These are phyloP conservation scores for Pseudoneurospora amorphoporcata DNA, from an alignment of 495 filamentous ascomycete species.

Conservation along the genomic window DNA sequence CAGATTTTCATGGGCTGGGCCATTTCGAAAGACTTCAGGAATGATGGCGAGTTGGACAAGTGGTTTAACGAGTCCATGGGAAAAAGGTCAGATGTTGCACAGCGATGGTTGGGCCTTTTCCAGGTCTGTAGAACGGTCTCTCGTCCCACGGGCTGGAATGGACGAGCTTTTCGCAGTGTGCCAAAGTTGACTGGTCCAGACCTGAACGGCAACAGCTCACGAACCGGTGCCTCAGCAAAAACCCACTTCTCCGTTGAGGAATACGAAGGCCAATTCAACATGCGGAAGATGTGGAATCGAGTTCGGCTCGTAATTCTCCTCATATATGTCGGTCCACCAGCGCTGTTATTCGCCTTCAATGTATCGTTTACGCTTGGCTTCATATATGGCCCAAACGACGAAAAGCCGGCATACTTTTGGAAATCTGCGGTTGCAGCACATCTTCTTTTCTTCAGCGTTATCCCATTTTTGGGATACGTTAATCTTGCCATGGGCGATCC, in stretches of 20 bases:
- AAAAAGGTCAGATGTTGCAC: neutral
- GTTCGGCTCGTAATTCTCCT: neutral
- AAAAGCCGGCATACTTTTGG: rapidly evolving
- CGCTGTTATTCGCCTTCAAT: neutral
- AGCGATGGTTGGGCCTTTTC: neutral
- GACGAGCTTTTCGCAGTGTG: neutral
- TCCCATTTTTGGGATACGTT: neutral
- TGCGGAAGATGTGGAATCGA: neutral
- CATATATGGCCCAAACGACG: neutral
- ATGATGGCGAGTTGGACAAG: neutral
- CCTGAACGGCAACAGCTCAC: neutral
- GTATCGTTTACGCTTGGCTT: no score
- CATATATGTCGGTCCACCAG: neutral
- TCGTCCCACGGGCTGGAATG: neutral
- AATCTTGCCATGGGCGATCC: neutral
- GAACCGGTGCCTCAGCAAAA: neutral
- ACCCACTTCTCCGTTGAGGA: neutral
- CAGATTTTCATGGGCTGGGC: neutral
- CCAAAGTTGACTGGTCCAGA: neutral
- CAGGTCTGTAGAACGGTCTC: neutral
- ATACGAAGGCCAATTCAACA: neutral
- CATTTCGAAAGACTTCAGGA: neutral
- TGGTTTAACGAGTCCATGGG: neutral
- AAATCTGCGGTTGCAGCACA: neutral
- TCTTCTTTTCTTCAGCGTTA: neutral